Conservation (phyloP, 179 eudicot genomes). For the Patellifolia procumbens region DNA sequence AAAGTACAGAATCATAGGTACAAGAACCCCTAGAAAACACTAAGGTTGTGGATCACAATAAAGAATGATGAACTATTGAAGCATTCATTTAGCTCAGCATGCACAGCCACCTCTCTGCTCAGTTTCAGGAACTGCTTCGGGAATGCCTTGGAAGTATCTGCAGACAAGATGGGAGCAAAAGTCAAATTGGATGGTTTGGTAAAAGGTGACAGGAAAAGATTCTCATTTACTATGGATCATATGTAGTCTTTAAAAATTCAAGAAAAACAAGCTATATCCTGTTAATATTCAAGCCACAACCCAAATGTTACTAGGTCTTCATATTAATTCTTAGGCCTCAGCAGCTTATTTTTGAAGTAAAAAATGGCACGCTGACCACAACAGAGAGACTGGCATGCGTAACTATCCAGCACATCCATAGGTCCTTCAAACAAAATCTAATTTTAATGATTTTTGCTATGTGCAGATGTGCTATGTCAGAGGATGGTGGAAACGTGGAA, state of each 20-base stretch:
- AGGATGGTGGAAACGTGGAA: no score
- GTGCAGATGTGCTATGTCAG: no score
- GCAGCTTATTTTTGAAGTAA: not conserved
- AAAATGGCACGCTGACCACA: not conserved
- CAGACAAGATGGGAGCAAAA: constrained; percentile 8
- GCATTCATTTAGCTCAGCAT: constrained; percentile 44
- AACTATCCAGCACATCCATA: no score
- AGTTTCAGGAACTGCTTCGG: constrained; percentile 70
- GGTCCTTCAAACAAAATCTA: no score
- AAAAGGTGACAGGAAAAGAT: not conserved
- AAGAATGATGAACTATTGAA: constrained; percentile 20
- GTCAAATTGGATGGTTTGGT: not conserved
- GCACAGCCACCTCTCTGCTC: constrained; percentile 88
- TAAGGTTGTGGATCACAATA: constrained; percentile 19
- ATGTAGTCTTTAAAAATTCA: not conserved
- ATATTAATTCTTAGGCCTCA: not conserved
- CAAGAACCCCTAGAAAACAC: constrained; percentile 8
- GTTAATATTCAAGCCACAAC: not conserved
- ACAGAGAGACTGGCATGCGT: no score
- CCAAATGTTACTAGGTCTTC: not conserved
- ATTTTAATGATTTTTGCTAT: no score
- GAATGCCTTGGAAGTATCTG: constrained; percentile 93
- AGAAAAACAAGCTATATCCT: not conserved
- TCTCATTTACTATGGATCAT: not conserved
- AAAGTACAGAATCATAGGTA: constrained; percentile 19